These are phyloP conservation scores for Pseudogymnoascus sp. DNA, from an alignment of 2,329 filamentous ascomycete species.

Conservation along the genomic window DNA sequence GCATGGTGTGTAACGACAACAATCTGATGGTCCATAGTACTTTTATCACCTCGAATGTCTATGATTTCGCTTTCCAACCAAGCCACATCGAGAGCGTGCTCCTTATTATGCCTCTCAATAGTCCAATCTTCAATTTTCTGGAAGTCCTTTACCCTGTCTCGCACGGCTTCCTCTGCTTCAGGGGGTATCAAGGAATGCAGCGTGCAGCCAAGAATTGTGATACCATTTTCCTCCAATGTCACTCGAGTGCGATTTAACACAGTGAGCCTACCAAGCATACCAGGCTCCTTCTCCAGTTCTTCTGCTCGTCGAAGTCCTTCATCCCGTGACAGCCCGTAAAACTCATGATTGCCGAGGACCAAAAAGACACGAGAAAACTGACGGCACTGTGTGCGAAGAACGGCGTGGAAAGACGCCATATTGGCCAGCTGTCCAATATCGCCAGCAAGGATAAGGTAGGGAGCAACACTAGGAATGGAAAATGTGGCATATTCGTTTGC, in stretches of 20 bases:
- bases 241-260: slow-evolving; percentile 38
- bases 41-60: slow-evolving; percentile 16
- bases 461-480: slow-evolving; percentile 34
- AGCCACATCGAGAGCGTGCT: slow-evolving; percentile 39
- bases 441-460: slow-evolving; percentile 40
- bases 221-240: slow-evolving; percentile 32
- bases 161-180: slow-evolving; percentile 33
- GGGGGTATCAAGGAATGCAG: slow-evolving; percentile 46
- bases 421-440: slow-evolving; percentile 44
- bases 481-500: slow-evolving; percentile 37
- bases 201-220: slow-evolving; percentile 51
- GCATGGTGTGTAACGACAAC: slow-evolving; percentile 52
- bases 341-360: slow-evolving; percentile 48
- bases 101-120: slow-evolving; percentile 40
- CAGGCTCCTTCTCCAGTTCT: slow-evolving; percentile 33
- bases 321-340: slow-evolving; percentile 38
- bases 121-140: slow-evolving; percentile 46
- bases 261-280: slow-evolving; percentile 33
- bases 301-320: slow-evolving; percentile 33
- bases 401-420: slow-evolving; percentile 38
- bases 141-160: slow-evolving; percentile 45
- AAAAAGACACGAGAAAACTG: slow-evolving; percentile 40
- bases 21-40: slow-evolving; percentile 24
- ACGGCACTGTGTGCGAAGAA: slow-evolving; percentile 36
- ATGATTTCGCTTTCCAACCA: slow-evolving; percentile 42